A percentile compares a stretch with the other conserved stretches of the same genome.
Evolutionary conservation across 371 early-diverging fungal genomes (phyloP).

Genomic region (Haplosporangium sp.): DNA sequence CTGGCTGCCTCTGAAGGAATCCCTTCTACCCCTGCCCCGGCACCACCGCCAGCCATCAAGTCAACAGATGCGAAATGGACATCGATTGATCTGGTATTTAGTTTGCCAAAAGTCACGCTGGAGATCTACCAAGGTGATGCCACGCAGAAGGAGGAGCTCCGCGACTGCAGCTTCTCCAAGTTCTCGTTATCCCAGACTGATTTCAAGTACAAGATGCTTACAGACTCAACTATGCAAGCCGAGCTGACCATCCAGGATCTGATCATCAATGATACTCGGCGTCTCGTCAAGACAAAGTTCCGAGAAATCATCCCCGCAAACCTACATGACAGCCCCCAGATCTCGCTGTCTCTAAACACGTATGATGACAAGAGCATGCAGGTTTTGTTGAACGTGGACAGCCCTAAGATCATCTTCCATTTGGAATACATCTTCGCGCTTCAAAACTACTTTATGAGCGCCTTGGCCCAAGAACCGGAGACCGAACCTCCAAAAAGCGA

Average conservation of each 20-base stretch:
- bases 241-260: constrained; percentile 81
- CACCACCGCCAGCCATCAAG: constrained; percentile 22
- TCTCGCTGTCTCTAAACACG: constrained; percentile 49
- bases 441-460: constrained; percentile 75
- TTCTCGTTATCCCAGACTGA: constrained; percentile 66
- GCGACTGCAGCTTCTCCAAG: constrained; percentile 61
- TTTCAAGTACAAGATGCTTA: constrained; percentile 72
- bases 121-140: constrained; percentile 76
- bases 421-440: constrained; percentile 86
- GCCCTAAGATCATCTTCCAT: constrained; percentile 85
- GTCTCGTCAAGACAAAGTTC: constrained; percentile 78
- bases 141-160: constrained; percentile 51
- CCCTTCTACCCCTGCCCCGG: constrained; percentile 18
- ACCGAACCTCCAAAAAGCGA: constrained; percentile 26
- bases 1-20: constrained; percentile 49
- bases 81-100: constrained; percentile 57
- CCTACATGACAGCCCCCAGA: constrained; percentile 75
- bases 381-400: constrained; percentile 80
- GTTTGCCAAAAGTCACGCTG: constrained; percentile 65
- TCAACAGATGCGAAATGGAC: constrained; percentile 42
- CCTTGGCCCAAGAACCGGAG: constrained; percentile 52
- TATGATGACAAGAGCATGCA: constrained; percentile 57
- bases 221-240: constrained; percentile 74
- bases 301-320: constrained; percentile 84
- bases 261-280: constrained; percentile 83